Evolutionary conservation across 331 rosid genomes (phyloP), one percentile per base, ranked within the genome.

Genomic region (Pyracantha coccinea): DNA sequence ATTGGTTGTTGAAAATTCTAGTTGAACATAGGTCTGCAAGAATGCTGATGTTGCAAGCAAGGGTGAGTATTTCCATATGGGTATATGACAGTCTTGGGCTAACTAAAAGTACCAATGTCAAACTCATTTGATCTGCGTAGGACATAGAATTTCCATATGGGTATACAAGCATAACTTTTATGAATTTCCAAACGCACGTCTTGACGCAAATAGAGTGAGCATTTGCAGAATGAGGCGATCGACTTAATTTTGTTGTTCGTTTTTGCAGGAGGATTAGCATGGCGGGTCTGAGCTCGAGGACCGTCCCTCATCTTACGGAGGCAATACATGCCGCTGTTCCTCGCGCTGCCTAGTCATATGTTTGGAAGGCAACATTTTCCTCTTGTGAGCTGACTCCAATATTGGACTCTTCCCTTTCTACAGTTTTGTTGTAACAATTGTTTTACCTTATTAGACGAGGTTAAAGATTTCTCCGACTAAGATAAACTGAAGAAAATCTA

Each of bases 231-330:
- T 17, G 41, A 63, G 68, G 68, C n/a, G 44, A 7, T 20, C 1
- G 24, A 10, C 16, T 71, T 54, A 21, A 33, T 33, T 27, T 35
- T 6, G 35, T 20, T 5, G 21, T 59, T 71, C 58, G 12, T 57
- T 53, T 53, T 24, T 63, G 84, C 92, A 95, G 99, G 92, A 89
- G 99, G 83, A 95, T 95, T 64, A 95, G 99, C 88, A 95, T 95
- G 99, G 99, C 99, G 50, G 99, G 99, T 78, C 86, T 95, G 83
- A 92, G 97, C 83, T 81, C 97, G 41, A 92, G 55, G 85, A 95
- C 98, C 6, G 97, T 95, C 21, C 91, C 97, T 31, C 99, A 90
- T 81, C 88, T 95, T 69, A 86, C 97, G 1, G 97, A 95, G 47
- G 99, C 96, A 25, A 92, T 95, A 38, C 96, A 95, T 79, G 93